Evolutionary conservation across 2,329 filamentous ascomycete genomes (phyloP).

Genomic region (Diaporthe capsici): DNA sequence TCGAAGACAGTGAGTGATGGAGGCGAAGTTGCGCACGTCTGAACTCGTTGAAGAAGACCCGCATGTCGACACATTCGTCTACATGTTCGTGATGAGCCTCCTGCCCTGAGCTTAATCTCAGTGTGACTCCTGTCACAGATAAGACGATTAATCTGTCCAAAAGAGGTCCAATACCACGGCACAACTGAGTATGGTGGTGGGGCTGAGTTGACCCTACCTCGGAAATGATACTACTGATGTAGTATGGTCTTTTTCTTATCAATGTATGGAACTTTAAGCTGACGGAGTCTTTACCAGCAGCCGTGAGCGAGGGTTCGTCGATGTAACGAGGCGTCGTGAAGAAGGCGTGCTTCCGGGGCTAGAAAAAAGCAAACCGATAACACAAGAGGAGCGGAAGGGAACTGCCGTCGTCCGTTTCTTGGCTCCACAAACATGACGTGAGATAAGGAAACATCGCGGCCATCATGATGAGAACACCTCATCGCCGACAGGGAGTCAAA

Average conservation of each 20-base stretch:
- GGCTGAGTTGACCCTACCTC: neutral
- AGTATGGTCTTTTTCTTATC: neutral
- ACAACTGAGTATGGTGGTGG: neutral
- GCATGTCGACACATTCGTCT: neutral
- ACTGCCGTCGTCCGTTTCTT: neutral
- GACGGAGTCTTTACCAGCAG: too few species aligned
- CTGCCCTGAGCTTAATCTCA: too few species aligned
- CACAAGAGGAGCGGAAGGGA: neutral
- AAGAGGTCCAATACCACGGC: neutral
- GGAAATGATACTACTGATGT: neutral
- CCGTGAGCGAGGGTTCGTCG: neutral
- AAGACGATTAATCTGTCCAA: too few species aligned
- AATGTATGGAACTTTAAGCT: neutral
- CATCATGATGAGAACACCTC: slow-evolving; percentile 5
- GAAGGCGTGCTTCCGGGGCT: neutral
- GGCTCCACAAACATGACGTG: neutral
- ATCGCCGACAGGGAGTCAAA: neutral
- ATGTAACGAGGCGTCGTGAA: neutral
- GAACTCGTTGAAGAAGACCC: neutral
- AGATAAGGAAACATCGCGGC: neutral
- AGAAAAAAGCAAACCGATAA: neutral
- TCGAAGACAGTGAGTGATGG: too few species aligned
- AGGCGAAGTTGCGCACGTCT: neutral
- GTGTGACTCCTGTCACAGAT: neutral
- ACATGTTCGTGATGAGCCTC: neutral